These are phyloP conservation scores for Aspergillus ostianus DNA, from an alignment of 495 filamentous ascomycete genomes.

Conservation along the genomic window DNA sequence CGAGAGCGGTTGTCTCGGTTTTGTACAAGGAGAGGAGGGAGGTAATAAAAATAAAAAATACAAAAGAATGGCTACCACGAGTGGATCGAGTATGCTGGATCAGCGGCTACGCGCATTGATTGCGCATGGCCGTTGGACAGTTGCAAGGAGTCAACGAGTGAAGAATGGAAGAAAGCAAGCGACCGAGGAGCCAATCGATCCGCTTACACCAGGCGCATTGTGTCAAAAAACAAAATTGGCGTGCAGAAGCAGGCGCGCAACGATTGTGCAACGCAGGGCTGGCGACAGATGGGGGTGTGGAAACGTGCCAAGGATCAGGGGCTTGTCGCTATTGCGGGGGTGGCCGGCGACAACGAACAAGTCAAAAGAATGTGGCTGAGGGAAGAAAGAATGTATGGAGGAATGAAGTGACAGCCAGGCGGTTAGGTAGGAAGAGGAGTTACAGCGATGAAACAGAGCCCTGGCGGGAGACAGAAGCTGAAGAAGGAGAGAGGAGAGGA, in stretches of 20 bases:
- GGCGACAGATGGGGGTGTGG: background rate
- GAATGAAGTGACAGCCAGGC: background rate
- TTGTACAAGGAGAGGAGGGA: constrained; percentile 12
- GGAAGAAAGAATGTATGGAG: background rate
- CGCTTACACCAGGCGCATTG: background rate
- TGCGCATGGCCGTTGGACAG: constrained; percentile 17
- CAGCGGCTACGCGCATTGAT: constrained; percentile 14
- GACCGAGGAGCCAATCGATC: background rate
- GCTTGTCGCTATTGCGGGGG: background rate
- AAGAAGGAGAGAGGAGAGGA: background rate
- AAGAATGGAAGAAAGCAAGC: background rate
- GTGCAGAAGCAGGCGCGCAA: background rate
- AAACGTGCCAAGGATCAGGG: background rate
- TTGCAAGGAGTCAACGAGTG: constrained; percentile 8
- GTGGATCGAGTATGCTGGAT: constrained; percentile 11
- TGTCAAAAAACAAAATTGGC: background rate
- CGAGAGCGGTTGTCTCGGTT: constrained; percentile 8
- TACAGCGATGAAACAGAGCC: background rate
- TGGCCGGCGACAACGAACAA: background rate
- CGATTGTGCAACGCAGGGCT: background rate
- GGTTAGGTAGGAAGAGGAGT: background rate
- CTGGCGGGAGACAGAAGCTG: background rate
- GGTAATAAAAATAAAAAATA: background rate
- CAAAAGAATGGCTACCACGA: constrained; percentile 2
- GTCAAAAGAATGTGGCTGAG: background rate